A percentile compares a stretch with the other conserved stretches of the same genome.
These are phyloP conservation scores for Pseudogymnoascus sp. DNA, from an alignment of 2,329 filamentous ascomycete genomes.

Conservation along the genomic window DNA sequence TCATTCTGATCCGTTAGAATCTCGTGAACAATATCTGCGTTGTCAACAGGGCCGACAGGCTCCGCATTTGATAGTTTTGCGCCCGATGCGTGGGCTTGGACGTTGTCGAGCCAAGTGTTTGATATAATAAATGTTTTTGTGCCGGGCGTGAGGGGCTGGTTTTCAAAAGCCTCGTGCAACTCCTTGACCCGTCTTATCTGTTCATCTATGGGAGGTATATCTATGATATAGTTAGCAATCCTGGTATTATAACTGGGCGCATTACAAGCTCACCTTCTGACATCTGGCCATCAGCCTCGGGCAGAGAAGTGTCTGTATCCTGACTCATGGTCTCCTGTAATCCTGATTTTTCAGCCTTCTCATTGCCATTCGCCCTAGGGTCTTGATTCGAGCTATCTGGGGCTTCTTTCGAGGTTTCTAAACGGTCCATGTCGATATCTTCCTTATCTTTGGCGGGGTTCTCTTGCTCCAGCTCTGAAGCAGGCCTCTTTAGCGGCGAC, in stretches of 20 bases:
- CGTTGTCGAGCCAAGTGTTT: conserved; percentile 66
- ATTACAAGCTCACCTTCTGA: neutral
- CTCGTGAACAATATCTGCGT: conserved; percentile 68
- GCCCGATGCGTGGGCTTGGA: conserved; percentile 57
- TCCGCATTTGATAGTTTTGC: conserved; percentile 49
- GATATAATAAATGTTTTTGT: conserved; percentile 69
- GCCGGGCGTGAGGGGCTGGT: conserved; percentile 23
- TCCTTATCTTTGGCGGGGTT: conserved; percentile 23
- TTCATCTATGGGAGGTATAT: conserved; percentile 46
- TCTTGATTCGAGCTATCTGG: neutral
- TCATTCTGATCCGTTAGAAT: conserved; percentile 42
- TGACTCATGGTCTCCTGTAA: neutral
- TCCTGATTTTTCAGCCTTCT: neutral
- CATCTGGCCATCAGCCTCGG: neutral
- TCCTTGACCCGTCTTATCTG: conserved; percentile 67
- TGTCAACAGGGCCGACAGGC: conserved; percentile 71
- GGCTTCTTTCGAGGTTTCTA: conserved; percentile 6
- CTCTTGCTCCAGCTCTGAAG: conserved; percentile 32
- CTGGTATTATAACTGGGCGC: neutral
- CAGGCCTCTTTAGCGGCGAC: conserved; percentile 55
- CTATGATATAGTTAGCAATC: conserved; percentile 12
- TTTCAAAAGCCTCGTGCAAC: conserved; percentile 44
- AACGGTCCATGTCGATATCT: conserved; percentile 27
- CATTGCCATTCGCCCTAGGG: neutral
- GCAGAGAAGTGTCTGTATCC: neutral